Evolutionary conservation across 306 rosid genomes (phyloP), one percentile per base, ranked within the genome.

Genomic region (Malus orientalis): DNA sequence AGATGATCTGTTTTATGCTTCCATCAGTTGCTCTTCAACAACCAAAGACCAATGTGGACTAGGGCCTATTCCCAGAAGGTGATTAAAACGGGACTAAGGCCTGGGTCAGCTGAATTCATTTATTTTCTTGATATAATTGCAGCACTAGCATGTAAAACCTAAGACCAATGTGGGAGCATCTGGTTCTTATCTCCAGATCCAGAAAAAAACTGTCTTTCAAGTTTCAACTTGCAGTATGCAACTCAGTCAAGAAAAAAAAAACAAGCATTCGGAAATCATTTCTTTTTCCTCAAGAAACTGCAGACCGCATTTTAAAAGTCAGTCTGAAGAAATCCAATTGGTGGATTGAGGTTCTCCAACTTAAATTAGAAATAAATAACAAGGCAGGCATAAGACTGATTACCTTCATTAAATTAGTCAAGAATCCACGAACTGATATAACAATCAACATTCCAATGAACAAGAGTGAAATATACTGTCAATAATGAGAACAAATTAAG

Each of bases 361-460:
- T 55, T 42, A 44, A 60, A 45, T 29, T 13, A 76, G 71, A 63
- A 78, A 80, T 55, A 33, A 67, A 63, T 22, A 54, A 40, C 80
- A 80, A 78, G 71, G 75, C 29, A 27, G 47, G 51, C 61, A 32
- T 8, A 45, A 66, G 76, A 63, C 20, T 75, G 79, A 61, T 75
- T 90, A 95, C 99, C 99, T 95, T 95, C 99, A 92, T 95, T 58
- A 95, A 88, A 87, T 95, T 95, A 79, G 97, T 89, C 84, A 95
- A 80, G 87, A 95, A 95, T 69, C 99, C 99, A 64, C 97, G 97
- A 70, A 95, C 96, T 18, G 99, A 95, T 83, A 90, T 92, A 53
- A 88, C 99, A 38, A 95, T 83, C 92, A 95, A 80, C 90, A 95
- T 85, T 85, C 99, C 97, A 0, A 95, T 95, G 87, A 95, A 95